phyloP scores from a whole-genome alignment of 768 basidiomycete species.

The Lyophyllum semitale region DNA sequence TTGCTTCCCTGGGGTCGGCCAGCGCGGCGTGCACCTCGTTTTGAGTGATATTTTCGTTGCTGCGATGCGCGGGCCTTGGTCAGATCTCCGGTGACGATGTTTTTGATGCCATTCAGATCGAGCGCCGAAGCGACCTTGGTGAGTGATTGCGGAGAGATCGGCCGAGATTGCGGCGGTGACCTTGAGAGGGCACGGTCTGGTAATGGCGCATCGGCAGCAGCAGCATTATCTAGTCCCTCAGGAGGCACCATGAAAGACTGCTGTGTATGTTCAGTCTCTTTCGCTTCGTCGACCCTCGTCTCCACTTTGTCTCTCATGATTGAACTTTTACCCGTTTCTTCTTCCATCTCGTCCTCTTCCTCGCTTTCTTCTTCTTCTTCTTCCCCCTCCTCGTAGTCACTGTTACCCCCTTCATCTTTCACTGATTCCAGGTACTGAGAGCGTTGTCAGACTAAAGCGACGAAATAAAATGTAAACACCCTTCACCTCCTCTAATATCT shows the following conservation, averaged over 20 bases:
- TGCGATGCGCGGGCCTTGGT: slow-evolving; percentile 59
- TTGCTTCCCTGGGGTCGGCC: slow-evolving; percentile 83
- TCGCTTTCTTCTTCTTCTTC: slow-evolving; percentile 40
- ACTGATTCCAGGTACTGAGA: slow-evolving; percentile 69
- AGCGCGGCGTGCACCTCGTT: slow-evolving; percentile 59
- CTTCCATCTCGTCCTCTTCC: slow-evolving; percentile 38
- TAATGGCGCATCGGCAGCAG: slow-evolving; percentile 6
- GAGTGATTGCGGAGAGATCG: slow-evolving; percentile 43
- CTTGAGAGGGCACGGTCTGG: slow-evolving; percentile 40
- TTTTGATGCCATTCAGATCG: slow-evolving; percentile 50
- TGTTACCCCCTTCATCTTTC: slow-evolving; percentile 30
- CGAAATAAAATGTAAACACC: slow-evolving; percentile 18
- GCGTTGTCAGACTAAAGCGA: slow-evolving; percentile 9
- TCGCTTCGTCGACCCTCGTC: not conserved
- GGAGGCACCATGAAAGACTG: slow-evolving; percentile 5
- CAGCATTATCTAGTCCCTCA: not conserved
- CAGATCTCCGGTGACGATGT: slow-evolving; percentile 64
- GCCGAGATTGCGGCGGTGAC: slow-evolving; percentile 54
- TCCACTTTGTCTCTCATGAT: slow-evolving; percentile 27
- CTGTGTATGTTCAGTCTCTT: not conserved
- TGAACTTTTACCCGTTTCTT: slow-evolving; percentile 32
- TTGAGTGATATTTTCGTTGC: slow-evolving; percentile 79
- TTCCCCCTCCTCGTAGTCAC: slow-evolving; percentile 21
- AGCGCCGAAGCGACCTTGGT: slow-evolving; percentile 44
- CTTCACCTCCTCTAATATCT: slow-evolving; percentile 80